These are phyloP conservation scores for Acacia confusa DNA, from an alignment of 306 rosid species.

Conservation along the genomic window DNA sequence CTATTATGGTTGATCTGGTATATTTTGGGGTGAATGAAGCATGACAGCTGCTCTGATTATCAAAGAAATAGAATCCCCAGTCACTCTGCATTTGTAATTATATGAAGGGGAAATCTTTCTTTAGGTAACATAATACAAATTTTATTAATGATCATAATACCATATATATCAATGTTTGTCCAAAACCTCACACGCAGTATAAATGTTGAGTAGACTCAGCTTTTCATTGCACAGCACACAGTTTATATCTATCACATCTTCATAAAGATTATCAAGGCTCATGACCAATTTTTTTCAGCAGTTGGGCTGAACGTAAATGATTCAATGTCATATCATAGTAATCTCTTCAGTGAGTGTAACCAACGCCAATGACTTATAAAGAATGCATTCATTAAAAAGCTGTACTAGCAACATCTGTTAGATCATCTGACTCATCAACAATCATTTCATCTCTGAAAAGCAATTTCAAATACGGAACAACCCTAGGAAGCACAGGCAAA, in stretches of 20 bases:
- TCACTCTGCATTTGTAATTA: not conserved
- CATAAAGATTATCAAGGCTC: no score
- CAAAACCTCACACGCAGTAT: not conserved
- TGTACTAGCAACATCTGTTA: slow-evolving; percentile 31
- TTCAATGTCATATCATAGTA: not conserved
- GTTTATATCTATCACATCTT: no score
- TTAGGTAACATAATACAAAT: not conserved
- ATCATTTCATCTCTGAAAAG: slow-evolving; percentile 74
- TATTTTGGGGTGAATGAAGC: not conserved
- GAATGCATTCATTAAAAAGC: slow-evolving; percentile 13
- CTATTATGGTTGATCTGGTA: not conserved
- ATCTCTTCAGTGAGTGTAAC: not conserved
- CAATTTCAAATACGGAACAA: slow-evolving; percentile 81
- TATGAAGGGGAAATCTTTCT: not conserved
- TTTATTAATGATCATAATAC: no score
- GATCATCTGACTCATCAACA: slow-evolving; percentile 65
- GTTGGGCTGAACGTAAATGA: no score
- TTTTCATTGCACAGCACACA: not conserved
- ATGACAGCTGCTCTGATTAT: not conserved
- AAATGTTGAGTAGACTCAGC: not conserved
- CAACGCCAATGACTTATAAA: not conserved
- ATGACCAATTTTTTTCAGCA: no score
- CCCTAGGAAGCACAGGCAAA: slow-evolving; percentile 73
- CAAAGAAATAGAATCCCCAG: not conserved
- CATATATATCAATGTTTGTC: no score